Evolutionary conservation across 371 early-diverging fungal genomes (phyloP), one percentile per base, ranked within the genome.

Genomic region (Syncephalastrum racemosum): DNA sequence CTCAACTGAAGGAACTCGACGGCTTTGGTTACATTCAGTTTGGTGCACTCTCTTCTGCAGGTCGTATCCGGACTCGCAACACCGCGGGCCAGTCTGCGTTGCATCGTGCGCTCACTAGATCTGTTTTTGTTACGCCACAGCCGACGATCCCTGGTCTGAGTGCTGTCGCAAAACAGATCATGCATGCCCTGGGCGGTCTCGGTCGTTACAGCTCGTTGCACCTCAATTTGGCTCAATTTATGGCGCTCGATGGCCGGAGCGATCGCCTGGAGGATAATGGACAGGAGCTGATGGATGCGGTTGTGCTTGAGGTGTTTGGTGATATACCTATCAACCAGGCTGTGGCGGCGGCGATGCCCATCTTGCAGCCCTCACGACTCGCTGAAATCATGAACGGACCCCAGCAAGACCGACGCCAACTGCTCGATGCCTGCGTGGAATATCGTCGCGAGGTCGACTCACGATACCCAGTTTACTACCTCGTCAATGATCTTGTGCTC

Each of bases 321-420:
- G 77, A 76, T 46, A 76, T 76, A 39, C 77, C 77, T 3, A 76
- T 76, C 53, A 73, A 76, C 41, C 73, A 73, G 49, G 77, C 77
- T 15, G 66, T 76, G 5, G 68, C 77, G 5, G 73, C 73, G 22
- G 71, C 73, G 15, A 66, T 70, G 64, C 73, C 73, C 1, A 62
- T 70, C 10, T 49, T 64, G 19, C 53, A 64, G 24, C 52, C 56
- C n/a, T 57, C 67, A 0, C 62, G 52, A 22, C 60, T 76, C 20
- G 47, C 63, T 13, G 39, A 41, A 14, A 10, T 72, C 23, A 25
- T 69, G 23, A 42, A 46, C 18, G 46, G 39, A 4, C 47, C 50
- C n/a, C 25, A 41, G 4, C 43, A 42, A 1, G 63, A 63, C 24
- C 45, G 67, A 54, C 58, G 49, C 18, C 48, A 63, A 52, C 55